Evolutionary conservation across 441 rosid genomes (phyloP).

Genomic region (Bocquillonia castaneifolia): DNA sequence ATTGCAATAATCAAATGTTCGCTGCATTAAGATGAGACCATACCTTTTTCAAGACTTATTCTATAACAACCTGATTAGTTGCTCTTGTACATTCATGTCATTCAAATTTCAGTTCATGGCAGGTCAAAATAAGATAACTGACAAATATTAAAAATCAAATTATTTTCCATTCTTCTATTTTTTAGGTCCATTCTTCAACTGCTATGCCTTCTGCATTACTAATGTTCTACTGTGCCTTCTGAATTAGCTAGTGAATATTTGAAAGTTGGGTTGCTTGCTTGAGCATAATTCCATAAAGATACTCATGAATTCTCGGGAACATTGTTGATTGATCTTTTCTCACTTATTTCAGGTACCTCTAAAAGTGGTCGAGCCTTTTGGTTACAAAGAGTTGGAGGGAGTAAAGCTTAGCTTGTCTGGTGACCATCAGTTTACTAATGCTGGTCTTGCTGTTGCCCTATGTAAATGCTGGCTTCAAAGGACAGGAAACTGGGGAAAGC

Average conservation of each 20-base stretch:
- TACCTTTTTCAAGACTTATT: background rate
- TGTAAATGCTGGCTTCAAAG: constrained; percentile 77
- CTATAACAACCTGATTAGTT: background rate
- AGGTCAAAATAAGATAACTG: background rate
- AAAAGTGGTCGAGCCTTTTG: constrained; percentile 59
- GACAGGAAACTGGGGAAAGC: constrained; percentile 60
- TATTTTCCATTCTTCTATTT: background rate
- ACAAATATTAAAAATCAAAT: background rate
- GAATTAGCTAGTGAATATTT: background rate
- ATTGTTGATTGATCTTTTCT: constrained; percentile 15
- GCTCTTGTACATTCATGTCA: background rate
- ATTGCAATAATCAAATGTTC: background rate
- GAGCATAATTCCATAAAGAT: background rate
- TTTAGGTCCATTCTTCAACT: constrained; percentile 2
- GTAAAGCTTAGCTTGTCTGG: constrained; percentile 64
- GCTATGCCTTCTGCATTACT: background rate
- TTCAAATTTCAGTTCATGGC: background rate
- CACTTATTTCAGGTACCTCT: constrained; percentile 56
- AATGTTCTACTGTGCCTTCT: background rate
- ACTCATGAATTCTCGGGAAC: background rate
- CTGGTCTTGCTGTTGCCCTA: constrained; percentile 82
- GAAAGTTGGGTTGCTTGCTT: constrained; percentile 7
- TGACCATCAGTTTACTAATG: constrained; percentile 73
- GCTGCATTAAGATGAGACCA: background rate
- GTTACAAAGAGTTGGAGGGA: constrained; percentile 41